Evolutionary conservation across 2,329 filamentous ascomycete species (phyloP), one percentile per base, ranked within the genome.

Genomic region (Penicillium hesseltinei): DNA sequence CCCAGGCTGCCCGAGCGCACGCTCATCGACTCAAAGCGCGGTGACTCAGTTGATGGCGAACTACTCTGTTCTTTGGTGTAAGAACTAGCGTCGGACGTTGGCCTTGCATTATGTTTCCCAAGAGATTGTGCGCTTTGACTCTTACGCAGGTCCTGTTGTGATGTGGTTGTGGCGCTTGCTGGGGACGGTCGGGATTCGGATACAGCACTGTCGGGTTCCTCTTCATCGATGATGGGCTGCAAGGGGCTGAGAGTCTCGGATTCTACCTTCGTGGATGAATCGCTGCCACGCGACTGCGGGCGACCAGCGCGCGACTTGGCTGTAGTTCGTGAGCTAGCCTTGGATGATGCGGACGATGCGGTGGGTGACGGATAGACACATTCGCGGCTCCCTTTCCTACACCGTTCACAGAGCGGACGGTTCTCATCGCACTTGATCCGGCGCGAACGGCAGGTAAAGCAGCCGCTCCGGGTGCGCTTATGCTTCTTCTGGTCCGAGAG

Each of bases 391-490:
- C 93, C 94, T 76, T 97, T 99, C 66, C 87, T 88, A 75, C 94
- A 99, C 69, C 93, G 77, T 72, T 97, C 92, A 76, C 94, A 97
- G 52, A 90, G 82, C 13, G 94, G 94, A 66, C 88, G 90, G 23
- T 81, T 84, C 76, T 99, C 94, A 72, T 97, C 94, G 73, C 94
- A 99, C 90, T 88, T 97, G 51, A 97, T 92, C 73, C 94, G 85
- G 64, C 94, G 85, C 67, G 88, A 88, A 58, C 94, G 85, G 75
- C 94, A 99, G 46, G 92, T 97, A 71, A 85, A 97, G 77, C 94
- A 99, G 29, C 94, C 94, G 62, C 92, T 97, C 66, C 94, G 84
- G 43, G 94, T 97, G 65, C 94, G 86, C 60, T 92, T 88, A 73
- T 97, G 93, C 75, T 97, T 97, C 65, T 95, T 89, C 69, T 89